These are phyloP conservation scores for Daldinia sp. DNA, from an alignment of 2,329 filamentous ascomycete species.

Conservation along the genomic window DNA sequence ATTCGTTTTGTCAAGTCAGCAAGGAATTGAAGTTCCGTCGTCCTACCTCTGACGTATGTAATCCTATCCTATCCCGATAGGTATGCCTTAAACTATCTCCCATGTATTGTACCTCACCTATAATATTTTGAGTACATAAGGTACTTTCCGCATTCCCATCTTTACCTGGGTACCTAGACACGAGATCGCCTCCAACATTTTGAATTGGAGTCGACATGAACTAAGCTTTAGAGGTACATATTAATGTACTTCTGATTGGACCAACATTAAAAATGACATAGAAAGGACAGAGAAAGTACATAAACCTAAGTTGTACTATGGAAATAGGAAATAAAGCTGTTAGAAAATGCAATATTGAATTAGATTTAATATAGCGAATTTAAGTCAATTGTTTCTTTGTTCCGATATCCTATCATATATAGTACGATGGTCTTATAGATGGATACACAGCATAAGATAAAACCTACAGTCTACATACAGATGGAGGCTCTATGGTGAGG, in stretches of 20 bases:
- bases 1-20: constrained; percentile 30
- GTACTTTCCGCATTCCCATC: background rate
- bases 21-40: constrained; percentile 38
- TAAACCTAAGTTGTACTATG: background rate
- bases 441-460: constrained; percentile 8
- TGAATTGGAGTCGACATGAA: constrained; percentile 1
- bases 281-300: background rate
- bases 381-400: background rate
- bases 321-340: background rate
- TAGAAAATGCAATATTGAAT: background rate
- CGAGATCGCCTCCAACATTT: constrained; percentile 12
- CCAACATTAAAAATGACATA: background rate
- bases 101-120: constrained; percentile 3
- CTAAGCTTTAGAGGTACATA: constrained; percentile 7
- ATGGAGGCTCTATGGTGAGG: constrained; percentile 22
- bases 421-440: background rate
- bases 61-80: constrained; percentile 14
- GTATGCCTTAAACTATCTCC: constrained; percentile 15
- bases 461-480: background rate
- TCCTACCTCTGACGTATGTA: constrained; percentile 40
- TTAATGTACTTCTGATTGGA: constrained; percentile 1
- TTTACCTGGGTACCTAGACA: constrained; percentile 3
- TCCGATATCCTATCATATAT: background rate
- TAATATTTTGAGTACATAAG: background rate
- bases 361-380: background rate